phyloP scores from a whole-genome alignment of 768 basidiomycete species.

The Tubosaeta sp. region DNA sequence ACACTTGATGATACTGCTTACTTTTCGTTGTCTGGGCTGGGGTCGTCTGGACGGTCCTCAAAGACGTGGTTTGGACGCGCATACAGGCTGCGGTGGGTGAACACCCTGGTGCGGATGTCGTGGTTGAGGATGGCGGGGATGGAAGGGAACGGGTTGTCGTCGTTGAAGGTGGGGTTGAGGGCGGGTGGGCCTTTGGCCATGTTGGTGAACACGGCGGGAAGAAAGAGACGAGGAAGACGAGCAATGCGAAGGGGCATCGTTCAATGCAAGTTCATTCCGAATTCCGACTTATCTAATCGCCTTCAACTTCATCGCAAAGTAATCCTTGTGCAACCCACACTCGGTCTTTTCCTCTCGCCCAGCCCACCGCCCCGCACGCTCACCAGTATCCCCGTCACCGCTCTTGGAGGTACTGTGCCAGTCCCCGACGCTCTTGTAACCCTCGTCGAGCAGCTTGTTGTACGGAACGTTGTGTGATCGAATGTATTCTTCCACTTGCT shows the following conservation, averaged over 20 bases:
- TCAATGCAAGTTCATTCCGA: neutral
- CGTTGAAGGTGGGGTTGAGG: constrained; percentile 29
- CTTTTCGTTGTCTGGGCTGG: constrained; percentile 82
- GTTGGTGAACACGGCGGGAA: neutral
- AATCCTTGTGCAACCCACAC: constrained; percentile 93
- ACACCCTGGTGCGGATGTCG: constrained; percentile 50
- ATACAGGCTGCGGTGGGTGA: constrained; percentile 71
- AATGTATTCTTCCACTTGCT: constrained; percentile 80
- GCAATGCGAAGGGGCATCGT: too few relatives aligned
- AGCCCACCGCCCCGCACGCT: constrained; percentile 91
- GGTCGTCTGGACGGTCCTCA: constrained; percentile 68
- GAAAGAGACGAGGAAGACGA: neutral
- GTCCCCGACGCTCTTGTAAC: constrained; percentile 95
- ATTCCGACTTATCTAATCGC: constrained; percentile 12
- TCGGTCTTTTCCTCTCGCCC: constrained; percentile 84
- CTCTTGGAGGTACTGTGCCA: constrained; percentile 90
- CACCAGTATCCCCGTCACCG: constrained; percentile 61
- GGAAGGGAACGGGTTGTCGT: constrained; percentile 40
- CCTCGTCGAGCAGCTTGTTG: constrained; percentile 83
- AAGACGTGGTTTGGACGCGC: constrained; percentile 72
- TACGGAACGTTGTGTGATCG: constrained; percentile 77
- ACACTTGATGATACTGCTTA: constrained; percentile 26
- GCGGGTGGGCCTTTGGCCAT: constrained; percentile 4
- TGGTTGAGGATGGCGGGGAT: constrained; percentile 53
- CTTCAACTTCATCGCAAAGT: constrained; percentile 67